phyloP scores from a whole-genome alignment of 192 early-diverging fungal genomes.

The Pilobolus umbonatus region DNA sequence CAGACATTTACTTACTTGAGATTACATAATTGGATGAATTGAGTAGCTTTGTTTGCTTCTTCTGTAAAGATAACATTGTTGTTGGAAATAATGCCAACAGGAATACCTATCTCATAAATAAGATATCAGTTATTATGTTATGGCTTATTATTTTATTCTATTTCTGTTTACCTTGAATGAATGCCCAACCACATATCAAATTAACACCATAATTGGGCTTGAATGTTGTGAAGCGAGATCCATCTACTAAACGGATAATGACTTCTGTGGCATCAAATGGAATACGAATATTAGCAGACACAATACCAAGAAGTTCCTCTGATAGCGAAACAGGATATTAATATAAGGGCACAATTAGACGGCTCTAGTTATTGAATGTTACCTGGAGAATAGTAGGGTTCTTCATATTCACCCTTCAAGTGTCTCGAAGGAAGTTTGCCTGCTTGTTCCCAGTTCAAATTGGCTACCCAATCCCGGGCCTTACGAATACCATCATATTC shows the following conservation, averaged over 20 bases:
- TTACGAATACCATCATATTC: conserved; percentile 59
- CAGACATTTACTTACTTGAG: conserved; percentile 33
- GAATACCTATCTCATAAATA: too few relatives aligned
- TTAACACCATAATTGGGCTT: conserved; percentile 64
- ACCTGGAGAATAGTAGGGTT: conserved; percentile 54
- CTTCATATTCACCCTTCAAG: conserved; percentile 43
- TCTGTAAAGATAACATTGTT: conserved; percentile 60
- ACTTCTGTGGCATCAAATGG: conserved; percentile 63
- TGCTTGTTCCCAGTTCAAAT: conserved; percentile 52
- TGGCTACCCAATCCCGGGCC: conserved; percentile 58
- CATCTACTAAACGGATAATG: conserved; percentile 61
- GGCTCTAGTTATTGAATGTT: too few relatives aligned
- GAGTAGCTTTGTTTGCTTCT: conserved; percentile 65
- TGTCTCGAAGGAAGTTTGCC: conserved; percentile 46
- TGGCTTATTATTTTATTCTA: background rate
- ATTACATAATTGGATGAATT: conserved; percentile 66
- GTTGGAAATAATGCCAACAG: conserved; percentile 63
- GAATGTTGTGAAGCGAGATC: conserved; percentile 58
- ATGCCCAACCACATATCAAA: conserved; percentile 59
- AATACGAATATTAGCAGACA: conserved; percentile 59
- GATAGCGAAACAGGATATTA: conserved; percentile 1
- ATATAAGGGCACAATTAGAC: too few relatives aligned
- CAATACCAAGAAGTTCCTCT: conserved; percentile 61
- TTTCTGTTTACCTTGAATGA: conserved; percentile 55
- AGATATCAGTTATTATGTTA: background rate